Percentiles rank a stretch among this genome's conserved stretches.
Evolutionary conservation across 441 rosid species (phyloP).

Genomic region (Erodium moschatum): DNA sequence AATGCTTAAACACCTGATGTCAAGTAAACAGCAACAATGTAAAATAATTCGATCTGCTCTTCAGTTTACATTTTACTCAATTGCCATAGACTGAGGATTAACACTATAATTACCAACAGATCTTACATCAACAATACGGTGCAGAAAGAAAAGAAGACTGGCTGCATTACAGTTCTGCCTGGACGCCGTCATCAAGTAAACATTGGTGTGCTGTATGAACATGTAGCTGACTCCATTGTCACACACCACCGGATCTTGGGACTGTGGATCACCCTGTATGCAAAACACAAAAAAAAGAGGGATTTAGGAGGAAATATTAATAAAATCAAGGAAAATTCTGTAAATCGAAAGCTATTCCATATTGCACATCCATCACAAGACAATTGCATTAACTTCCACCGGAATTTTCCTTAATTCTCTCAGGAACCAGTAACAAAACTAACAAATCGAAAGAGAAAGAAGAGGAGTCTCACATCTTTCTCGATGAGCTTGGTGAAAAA

Average conservation of each 20-base stretch:
- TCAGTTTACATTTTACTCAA: not conserved
- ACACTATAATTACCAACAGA: slow-evolving; percentile 14
- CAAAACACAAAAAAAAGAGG: not conserved
- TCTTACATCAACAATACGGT: slow-evolving; percentile 84
- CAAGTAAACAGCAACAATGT: not conserved
- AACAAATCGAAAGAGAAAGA: not conserved
- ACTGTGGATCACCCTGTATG: slow-evolving; percentile 83
- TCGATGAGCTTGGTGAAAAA: slow-evolving; percentile 97
- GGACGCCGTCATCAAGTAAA: slow-evolving; percentile 80
- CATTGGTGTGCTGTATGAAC: slow-evolving; percentile 84
- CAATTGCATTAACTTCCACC: not conserved
- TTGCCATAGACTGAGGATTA: not conserved
- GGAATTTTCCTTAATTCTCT: not conserved
- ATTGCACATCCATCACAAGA: not conserved
- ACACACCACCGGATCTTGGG: slow-evolving; percentile 91
- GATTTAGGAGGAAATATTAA: not conserved
- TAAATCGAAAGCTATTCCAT: not conserved
- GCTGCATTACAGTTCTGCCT: slow-evolving; percentile 97
- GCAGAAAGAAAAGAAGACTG: slow-evolving; percentile 76
- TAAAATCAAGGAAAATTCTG: not conserved
- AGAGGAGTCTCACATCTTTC: slow-evolving; percentile 50
- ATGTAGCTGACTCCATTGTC: slow-evolving; percentile 90
- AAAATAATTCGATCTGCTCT: not conserved
- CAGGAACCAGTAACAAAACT: not conserved
- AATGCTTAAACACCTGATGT: slow-evolving; percentile 86